Evolutionary conservation across 2,329 filamentous ascomycete species (phyloP).

Genomic region (Fusarium zealandicum): DNA sequence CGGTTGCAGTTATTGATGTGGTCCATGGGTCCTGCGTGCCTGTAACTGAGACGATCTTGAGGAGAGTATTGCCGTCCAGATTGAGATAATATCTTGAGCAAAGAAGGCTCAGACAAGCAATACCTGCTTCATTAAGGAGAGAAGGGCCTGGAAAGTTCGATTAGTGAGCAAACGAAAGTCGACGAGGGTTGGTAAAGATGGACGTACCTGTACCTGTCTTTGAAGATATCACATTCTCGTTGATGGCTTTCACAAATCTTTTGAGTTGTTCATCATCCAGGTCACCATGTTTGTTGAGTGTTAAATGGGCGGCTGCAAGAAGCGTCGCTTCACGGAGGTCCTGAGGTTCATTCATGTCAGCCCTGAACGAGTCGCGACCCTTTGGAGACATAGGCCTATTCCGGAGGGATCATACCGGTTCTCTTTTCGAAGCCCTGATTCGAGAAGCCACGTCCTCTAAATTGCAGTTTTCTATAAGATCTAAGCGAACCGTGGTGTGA

Average conservation of each 20-base stretch:
- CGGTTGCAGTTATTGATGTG: conserved; percentile 40
- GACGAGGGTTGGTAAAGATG: background rate
- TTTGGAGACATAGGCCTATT: too few species aligned
- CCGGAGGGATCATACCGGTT: background rate
- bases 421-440: background rate
- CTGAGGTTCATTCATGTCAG: conserved; percentile 17
- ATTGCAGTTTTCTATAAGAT: background rate
- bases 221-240: conserved; percentile 1
- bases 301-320: conserved; percentile 1
- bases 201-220: conserved; percentile 6
- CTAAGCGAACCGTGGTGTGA: background rate
- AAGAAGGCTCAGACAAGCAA: conserved; percentile 43
- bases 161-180: background rate
- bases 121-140: conserved; percentile 35
- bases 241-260: background rate
- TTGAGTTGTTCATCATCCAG: background rate
- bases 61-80: conserved; percentile 36
- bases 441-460: background rate
- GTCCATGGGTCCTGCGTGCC: conserved; percentile 50
- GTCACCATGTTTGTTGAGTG: background rate
- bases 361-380: background rate
- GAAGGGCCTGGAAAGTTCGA: background rate
- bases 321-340: conserved; percentile 11
- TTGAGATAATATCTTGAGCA: conserved; percentile 4
- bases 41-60: conserved; percentile 45